A percentile compares a stretch with the other conserved stretches of the same genome.
Evolutionary conservation across 371 early-diverging fungal genomes (phyloP).

Genomic region (Conidiobolus incongruus): DNA sequence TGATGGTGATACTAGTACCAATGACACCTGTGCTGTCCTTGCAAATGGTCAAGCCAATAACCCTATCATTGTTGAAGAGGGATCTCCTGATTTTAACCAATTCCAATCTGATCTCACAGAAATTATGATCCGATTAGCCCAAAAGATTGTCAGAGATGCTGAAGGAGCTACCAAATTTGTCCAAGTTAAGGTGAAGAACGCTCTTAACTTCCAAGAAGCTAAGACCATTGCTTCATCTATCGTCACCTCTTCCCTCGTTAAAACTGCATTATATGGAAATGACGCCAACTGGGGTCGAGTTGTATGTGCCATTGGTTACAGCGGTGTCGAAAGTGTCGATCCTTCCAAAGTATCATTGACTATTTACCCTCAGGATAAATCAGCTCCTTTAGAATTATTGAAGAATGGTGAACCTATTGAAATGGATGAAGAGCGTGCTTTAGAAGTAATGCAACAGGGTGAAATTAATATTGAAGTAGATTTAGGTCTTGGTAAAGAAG

Average conservation of each 20-base stretch:
- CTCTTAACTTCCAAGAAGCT: constrained; percentile 42
- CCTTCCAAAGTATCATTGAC: constrained; percentile 52
- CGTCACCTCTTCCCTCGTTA: constrained; percentile 76
- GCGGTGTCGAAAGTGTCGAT: constrained; percentile 40
- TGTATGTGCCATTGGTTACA: constrained; percentile 59
- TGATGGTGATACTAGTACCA: constrained; percentile 92
- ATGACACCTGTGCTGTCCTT: constrained; percentile 72
- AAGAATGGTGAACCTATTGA: constrained; percentile 58
- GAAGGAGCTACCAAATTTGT: constrained; percentile 95
- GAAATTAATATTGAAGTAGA: constrained; percentile 61
- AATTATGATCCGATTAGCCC: constrained; percentile 62
- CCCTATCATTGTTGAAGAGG: constrained; percentile 15
- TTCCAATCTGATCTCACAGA: constrained; percentile 51
- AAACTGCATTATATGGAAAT: constrained; percentile 84
- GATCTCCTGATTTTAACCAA: constrained; percentile 23
- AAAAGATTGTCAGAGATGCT: constrained; percentile 78
- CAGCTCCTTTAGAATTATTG: constrained; percentile 39
- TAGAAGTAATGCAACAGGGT: constrained; percentile 57
- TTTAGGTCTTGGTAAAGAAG: constrained; percentile 44
- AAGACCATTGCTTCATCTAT: constrained; percentile 68
- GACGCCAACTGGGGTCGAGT: constrained; percentile 97
- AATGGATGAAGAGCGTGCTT: constrained; percentile 57
- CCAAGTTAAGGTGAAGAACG: constrained; percentile 63
- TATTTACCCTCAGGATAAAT: constrained; percentile 34
- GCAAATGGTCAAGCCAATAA: constrained; percentile 54